Evolutionary conservation across 345 rosid genomes (phyloP).

Genomic region (Melaleuca quinquenervia): DNA sequence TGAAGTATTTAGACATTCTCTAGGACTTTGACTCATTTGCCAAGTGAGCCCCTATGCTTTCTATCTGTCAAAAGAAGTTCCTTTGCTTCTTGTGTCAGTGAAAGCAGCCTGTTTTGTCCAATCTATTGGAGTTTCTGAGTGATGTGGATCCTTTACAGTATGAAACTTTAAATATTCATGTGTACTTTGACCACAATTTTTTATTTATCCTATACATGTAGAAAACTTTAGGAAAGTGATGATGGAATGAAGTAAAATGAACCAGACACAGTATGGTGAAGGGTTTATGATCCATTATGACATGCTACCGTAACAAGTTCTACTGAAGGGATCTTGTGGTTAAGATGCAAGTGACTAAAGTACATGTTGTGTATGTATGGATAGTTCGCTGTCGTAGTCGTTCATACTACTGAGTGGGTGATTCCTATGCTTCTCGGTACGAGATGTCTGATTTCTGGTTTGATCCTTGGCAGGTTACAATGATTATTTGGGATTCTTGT

Average conservation of each 20-base stretch:
- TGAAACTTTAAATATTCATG: not conserved
- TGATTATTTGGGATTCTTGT: slow-evolving; percentile 89
- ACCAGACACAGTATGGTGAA: not conserved
- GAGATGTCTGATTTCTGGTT: not conserved
- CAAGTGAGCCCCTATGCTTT: not conserved
- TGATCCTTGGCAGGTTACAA: slow-evolving; percentile 47
- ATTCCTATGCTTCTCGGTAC: not conserved
- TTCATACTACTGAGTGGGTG: not conserved
- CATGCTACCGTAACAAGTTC: not conserved
- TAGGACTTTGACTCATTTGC: not conserved
- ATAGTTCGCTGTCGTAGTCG: not conserved
- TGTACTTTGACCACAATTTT: not conserved
- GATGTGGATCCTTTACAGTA: not conserved
- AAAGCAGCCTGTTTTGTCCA: not conserved
- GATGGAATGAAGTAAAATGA: not conserved
- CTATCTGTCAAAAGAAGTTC: not conserved
- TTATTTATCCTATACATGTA: not conserved
- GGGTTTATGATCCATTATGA: not conserved
- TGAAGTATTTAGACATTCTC: not conserved
- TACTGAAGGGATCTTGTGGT: not conserved
- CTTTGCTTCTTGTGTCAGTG: not conserved
- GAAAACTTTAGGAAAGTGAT: not conserved
- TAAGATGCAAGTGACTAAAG: not conserved
- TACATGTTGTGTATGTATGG: not conserved
- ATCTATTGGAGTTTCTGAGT: not conserved